These are phyloP conservation scores for Musa beccarii DNA, from an alignment of 176 grass and related monocot species.

Conservation along the genomic window DNA sequence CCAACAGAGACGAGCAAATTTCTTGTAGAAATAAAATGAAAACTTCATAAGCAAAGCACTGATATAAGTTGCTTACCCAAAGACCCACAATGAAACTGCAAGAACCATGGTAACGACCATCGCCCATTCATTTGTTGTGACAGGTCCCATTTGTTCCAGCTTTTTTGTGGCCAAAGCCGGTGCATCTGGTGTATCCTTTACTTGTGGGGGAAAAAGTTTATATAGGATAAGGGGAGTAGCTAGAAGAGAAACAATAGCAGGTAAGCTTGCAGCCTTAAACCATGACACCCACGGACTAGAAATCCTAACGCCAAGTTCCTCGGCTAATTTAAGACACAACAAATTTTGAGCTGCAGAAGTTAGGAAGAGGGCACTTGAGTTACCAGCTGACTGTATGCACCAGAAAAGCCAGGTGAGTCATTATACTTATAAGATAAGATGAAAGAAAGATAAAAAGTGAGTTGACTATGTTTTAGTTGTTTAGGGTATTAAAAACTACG, in stretches of 20 bases:
- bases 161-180: slow-evolving; percentile 55
- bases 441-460: not conserved
- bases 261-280: slow-evolving; percentile 86
- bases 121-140: slow-evolving; percentile 72
- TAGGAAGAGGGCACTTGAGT: slow-evolving; percentile 70
- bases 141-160: slow-evolving; percentile 62
- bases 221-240: slow-evolving; percentile 79
- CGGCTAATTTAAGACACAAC: slow-evolving; percentile 74
- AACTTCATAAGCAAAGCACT: not conserved
- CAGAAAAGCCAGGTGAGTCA: not conserved
- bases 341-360: slow-evolving; percentile 90
- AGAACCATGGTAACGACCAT: slow-evolving; percentile 83
- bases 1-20: not conserved
- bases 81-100: slow-evolving; percentile 69
- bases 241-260: slow-evolving; percentile 55
- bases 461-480: not conserved
- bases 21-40: not conserved
- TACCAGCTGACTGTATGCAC: slow-evolving; percentile 57
- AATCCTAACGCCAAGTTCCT: slow-evolving; percentile 75
- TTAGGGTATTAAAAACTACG: too few species aligned
- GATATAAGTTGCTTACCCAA: slow-evolving; percentile 42
- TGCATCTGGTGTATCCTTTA: slow-evolving; percentile 73
- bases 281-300: slow-evolving; percentile 74
- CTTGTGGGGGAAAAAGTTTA: slow-evolving; percentile 74
- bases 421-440: not conserved